Base-by-base conservation (phyloP, 352 stramenopile species). In the Aphanomyces invadans region DNA sequence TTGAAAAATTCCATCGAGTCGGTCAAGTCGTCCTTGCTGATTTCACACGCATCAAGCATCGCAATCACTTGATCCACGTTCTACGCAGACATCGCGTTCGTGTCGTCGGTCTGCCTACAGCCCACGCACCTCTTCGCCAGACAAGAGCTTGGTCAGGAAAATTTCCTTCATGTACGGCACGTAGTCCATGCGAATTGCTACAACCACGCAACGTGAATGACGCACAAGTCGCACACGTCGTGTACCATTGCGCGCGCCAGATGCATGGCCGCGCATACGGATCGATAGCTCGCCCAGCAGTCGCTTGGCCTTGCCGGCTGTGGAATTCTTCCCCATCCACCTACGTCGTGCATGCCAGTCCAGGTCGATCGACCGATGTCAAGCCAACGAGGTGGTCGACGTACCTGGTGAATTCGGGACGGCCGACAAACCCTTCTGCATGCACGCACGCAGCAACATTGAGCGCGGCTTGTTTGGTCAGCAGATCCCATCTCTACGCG, bases 321-420 rank as follows among this genome's bases (percentile, higher is more conserved):
- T 87, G n/a, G 93, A 98, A 77, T 99, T 99, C 78, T 98, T 98
- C 25, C 96, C 97, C 36, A 99, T 77, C 95, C 95, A 99, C 62
- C 82, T 93, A 76, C 69, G 25, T 69, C 49, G n/a, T n/a, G n/a
- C n/a, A n/a, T n/a, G n/a, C n/a, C n/a, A n/a, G n/a, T n/a, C n/a
- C n/a, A n/a, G n/a, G n/a, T n/a, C n/a, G n/a, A n/a, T n/a, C n/a
- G n/a, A n/a, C n/a, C n/a, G n/a, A n/a, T n/a, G n/a, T n/a, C n/a
- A n/a, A n/a, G n/a, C n/a, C n/a, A n/a, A n/a, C n/a, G n/a, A n/a
- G n/a, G n/a, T n/a, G n/a, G n/a, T n/a, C n/a, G n/a, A n/a, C 82
- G 48, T 74, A 92, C 86, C 76, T 87, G 28, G 87, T 93, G 72
- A 97, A 96, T 63, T 94, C 87, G 0, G 88, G 80, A 60, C 95